These are phyloP conservation scores for Taphrina communis DNA, from an alignment of 1,139 yeast species.

Conservation along the genomic window DNA sequence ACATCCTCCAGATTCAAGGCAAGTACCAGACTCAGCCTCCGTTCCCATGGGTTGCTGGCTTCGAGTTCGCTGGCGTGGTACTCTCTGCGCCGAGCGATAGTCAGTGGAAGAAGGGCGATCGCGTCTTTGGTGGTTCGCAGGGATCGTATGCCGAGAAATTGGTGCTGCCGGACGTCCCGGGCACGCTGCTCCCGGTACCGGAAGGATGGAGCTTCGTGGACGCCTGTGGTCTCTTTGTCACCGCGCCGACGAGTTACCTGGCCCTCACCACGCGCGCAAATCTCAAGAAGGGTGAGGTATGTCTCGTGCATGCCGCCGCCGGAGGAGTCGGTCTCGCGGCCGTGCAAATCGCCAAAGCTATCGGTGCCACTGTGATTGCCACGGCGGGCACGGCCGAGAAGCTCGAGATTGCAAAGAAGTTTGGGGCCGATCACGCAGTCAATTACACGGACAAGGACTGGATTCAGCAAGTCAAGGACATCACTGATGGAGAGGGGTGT, in stretches of 20 bases:
- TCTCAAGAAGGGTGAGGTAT: conserved; percentile 54
- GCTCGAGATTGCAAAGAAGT: conserved; percentile 46
- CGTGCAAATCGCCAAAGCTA: conserved; percentile 56
- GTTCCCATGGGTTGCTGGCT: conserved; percentile 44
- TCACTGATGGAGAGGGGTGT: conserved; percentile 41
- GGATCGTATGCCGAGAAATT: conserved; percentile 40
- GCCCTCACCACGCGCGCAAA: conserved; percentile 61
- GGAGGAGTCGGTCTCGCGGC: conserved; percentile 63
- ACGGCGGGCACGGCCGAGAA: conserved; percentile 48
- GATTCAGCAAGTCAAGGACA: conserved; percentile 42
- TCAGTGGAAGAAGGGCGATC: conserved; percentile 36
- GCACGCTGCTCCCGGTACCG: conserved; percentile 38
- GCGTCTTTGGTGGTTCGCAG: conserved; percentile 40
- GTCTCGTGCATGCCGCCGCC: conserved; percentile 53
- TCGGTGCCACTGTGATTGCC: conserved; percentile 56
- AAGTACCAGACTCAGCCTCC: conserved; percentile 45
- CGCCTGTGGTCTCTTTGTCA: conserved; percentile 39
- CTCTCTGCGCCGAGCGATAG: conserved; percentile 29
- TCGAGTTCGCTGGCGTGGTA: conserved; percentile 42
- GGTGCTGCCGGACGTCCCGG: conserved; percentile 30
- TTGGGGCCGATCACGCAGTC: conserved; percentile 43
- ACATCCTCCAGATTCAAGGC: conserved; percentile 43
- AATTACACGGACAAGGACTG: conserved; percentile 43
- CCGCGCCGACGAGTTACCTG: conserved; percentile 49
- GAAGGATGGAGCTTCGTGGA: conserved; percentile 39